Evolutionary conservation across 108 stramenopile genomes (phyloP), one percentile per base, ranked within the genome.

Genomic region (Conticribra weissflogii): DNA sequence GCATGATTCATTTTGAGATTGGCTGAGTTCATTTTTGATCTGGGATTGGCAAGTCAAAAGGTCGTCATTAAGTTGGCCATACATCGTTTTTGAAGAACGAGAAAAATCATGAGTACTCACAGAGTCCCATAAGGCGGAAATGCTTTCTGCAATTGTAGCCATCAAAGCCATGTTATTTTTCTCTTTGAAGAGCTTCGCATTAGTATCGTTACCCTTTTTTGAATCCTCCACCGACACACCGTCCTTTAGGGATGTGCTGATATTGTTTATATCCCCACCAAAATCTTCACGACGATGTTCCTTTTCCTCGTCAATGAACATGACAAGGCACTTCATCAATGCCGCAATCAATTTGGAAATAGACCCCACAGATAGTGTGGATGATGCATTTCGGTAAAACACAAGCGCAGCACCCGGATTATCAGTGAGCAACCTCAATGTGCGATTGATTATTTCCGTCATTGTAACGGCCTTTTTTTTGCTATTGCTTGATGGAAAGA

Each of bases 291-390:
- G 14, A n/a, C 44, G 44, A 34, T 41, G 76, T 66, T 63, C 80
- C 65, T 81, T 81, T 30, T 81, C 79, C 34, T 81, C 54, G 5
- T 60, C 59, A 32, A 77, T 69, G 22, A 69, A 63, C 25, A 63
- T 63, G 30, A 66, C 68, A n/a, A 95, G 80, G 48, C 91, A 92
- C 49, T 82, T 84, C 54, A 94, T 73, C 17, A 98, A 87, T 70
- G 96, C 89, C 1, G 85, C 79, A 30, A 85, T 81, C 30, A 98
- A 64, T 57, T 96, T 97, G n/a, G 86, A 80, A 46, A 96, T 85
- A 2, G 89, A 68, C 21, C 86, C 78, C 1, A 93, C 79, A 0
- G 78, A 76, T 8, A 94, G 70, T 45, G 86, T 76, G 17, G 73
- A 63, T 21, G 81, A 80, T 54, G 96, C 53, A 50, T 96, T 94